These are phyloP conservation scores for Lachancea cidri DNA, from an alignment of 805 yeast species.

Conservation along the genomic window DNA sequence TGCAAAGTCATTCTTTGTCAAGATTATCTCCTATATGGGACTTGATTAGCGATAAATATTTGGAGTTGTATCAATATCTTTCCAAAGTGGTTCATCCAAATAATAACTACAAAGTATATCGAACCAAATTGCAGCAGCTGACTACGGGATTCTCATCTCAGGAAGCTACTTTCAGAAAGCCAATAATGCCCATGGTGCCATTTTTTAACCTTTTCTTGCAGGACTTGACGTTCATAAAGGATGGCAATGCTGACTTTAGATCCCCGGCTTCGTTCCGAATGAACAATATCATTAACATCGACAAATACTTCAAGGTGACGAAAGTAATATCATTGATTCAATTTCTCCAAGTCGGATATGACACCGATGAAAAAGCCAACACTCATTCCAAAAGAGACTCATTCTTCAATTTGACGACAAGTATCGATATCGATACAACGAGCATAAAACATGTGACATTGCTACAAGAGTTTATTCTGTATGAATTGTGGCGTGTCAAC, in stretches of 20 bases:
- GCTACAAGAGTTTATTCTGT: slow-evolving; percentile 48
- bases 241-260: slow-evolving; percentile 70
- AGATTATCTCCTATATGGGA: slow-evolving; percentile 59
- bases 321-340: slow-evolving; percentile 62
- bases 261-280: slow-evolving; percentile 47
- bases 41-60: slow-evolving; percentile 52
- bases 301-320: slow-evolving; percentile 64
- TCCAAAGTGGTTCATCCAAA: slow-evolving; percentile 69
- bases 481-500: slow-evolving; percentile 67
- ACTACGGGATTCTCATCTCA: slow-evolving; percentile 7
- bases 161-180: slow-evolving; percentile 15
- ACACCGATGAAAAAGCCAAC: slow-evolving; percentile 12
- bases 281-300: slow-evolving; percentile 58
- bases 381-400: slow-evolving; percentile 21
- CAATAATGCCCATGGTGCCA: slow-evolving; percentile 62
- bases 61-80: slow-evolving; percentile 56
- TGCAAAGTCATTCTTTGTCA: slow-evolving; percentile 67
- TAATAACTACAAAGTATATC: slow-evolving; percentile 64
- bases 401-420: slow-evolving; percentile 23
- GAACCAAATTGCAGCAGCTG: slow-evolving; percentile 56
- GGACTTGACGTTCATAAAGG: slow-evolving; percentile 75
- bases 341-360: slow-evolving; percentile 59
- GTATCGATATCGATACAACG: slow-evolving; percentile 25
- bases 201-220: slow-evolving; percentile 69
- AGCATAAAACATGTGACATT: slow-evolving; percentile 32